phyloP scores from a whole-genome alignment of 495 filamentous ascomycete species.

The Podospora anserina region DNA sequence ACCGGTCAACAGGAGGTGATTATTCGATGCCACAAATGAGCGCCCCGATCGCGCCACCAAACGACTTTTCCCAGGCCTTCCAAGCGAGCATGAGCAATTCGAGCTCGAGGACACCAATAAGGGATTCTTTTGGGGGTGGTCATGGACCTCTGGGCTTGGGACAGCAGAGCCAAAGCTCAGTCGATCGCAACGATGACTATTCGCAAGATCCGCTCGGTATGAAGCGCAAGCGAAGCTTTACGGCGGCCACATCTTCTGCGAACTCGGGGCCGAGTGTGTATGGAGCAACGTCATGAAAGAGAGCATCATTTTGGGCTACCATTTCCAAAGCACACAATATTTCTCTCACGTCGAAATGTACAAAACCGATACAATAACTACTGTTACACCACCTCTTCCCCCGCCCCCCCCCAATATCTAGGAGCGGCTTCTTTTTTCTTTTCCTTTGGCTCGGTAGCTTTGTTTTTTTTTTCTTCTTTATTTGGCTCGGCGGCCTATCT shows the following conservation, averaged over 20 bases:
- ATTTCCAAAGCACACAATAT: background rate
- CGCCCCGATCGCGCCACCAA: conserved; percentile 52
- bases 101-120: conserved; percentile 44
- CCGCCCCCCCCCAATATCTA: background rate
- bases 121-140: conserved; percentile 44
- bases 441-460: background rate
- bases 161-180: conserved; percentile 37
- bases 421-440: background rate
- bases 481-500: background rate
- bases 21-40: conserved; percentile 56
- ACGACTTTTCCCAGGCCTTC: conserved; percentile 51
- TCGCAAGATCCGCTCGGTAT: conserved; percentile 42
- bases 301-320: background rate
- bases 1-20: conserved; percentile 41
- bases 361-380: background rate
- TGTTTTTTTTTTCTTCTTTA: background rate
- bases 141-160: conserved; percentile 28
- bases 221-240: conserved; percentile 53
- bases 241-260: conserved; percentile 23
- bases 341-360: background rate
- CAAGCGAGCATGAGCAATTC: conserved; percentile 43
- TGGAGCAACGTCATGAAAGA: conserved; percentile 27
- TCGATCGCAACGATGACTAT: conserved; percentile 38
- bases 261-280: conserved; percentile 26
- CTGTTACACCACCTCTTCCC: background rate